Base-by-base conservation (phyloP, 306 rosid species). In the Gynostemma pentaphyllum region DNA sequence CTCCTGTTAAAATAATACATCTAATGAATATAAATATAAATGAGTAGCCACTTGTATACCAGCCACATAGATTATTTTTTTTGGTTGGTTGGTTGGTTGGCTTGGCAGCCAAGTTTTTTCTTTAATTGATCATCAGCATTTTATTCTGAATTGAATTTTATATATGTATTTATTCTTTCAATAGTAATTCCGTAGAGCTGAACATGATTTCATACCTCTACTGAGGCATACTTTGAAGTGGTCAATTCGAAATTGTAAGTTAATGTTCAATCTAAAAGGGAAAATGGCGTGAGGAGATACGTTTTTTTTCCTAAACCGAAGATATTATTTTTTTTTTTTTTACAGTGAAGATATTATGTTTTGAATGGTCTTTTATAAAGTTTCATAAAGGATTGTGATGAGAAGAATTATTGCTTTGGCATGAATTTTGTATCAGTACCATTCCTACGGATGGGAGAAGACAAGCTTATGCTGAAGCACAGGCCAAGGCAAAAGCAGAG, bases 391-490 rank as follows among this genome's bases (percentile, higher is more conserved):
- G 13, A 59, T 18, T 34, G 13, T 12, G 2, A 37, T 57, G 34
- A 16, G 45, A 59, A 11, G 32, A 21, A 19, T 19, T 19, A 39
- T 14, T 22, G 9, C 3, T 60, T 60, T 23, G 48, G 3, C 39
- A 21, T 60, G 21, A 60, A 5, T 23, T 32, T 75, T 26, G 19
- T 54, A 72, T 15, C 72, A 92, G 98, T 75, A 39, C 77, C 69
- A 86, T 92, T 67, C 94, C 94, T 2, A 90, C 76, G 80, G 99
- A 92, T 70, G 87, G 95, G 36, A 86, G 99, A 73, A 86, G 99
- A 66, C 76, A 81, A 74, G 88, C 85, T 56, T 86, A 92, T 27
- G 87, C 88, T 19, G 95, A 81, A 76, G 50, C 65, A 16, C 30
- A 59, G 9, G 85, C 82, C 59, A 81, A 86, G 72, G 94, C 81